A percentile compares a stretch with the other conserved stretches of the same genome.
Evolutionary conservation across 2,329 filamentous ascomycete genomes (phyloP).

Genomic region (Scortechinia acanthostroma): DNA sequence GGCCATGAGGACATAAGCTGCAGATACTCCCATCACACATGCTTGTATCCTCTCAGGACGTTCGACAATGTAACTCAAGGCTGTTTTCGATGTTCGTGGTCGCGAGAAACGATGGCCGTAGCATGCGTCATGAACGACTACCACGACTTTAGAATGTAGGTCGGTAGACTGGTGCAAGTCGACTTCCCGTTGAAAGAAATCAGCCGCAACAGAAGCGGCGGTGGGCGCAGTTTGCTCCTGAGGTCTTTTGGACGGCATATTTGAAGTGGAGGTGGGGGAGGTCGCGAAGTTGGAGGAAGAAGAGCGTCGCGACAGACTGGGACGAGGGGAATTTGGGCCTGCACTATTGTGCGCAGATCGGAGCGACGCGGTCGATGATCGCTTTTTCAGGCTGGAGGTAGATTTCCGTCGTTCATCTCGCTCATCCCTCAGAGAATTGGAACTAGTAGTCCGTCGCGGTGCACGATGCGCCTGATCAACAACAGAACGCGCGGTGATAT

Average conservation of each 20-base stretch:
- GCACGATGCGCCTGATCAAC: constrained; percentile 8
- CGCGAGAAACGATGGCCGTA: constrained; percentile 67
- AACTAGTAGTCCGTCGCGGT: constrained; percentile 20
- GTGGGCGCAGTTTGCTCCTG: constrained; percentile 2
- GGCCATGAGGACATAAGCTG: constrained; percentile 63
- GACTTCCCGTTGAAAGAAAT: constrained; percentile 47
- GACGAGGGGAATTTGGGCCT: constrained; percentile 14
- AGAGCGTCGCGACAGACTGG: constrained; percentile 20
- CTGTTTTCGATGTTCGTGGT: constrained; percentile 48
- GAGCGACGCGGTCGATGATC: constrained; percentile 23
- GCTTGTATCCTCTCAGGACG: constrained; percentile 65
- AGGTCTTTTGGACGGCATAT: background rate
- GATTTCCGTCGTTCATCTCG: constrained; percentile 17
- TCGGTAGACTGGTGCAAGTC: constrained; percentile 29
- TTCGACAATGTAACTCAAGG: constrained; percentile 60
- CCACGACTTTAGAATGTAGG: constrained; percentile 40
- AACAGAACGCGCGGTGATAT: constrained; percentile 6
- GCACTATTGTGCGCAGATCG: constrained; percentile 19
- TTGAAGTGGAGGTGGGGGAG: constrained; percentile 13
- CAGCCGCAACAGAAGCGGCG: constrained; percentile 30
- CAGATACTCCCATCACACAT: constrained; percentile 56
- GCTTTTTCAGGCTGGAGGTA: constrained; percentile 21
- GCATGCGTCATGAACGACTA: constrained; percentile 66
- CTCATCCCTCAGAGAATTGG: constrained; percentile 23
- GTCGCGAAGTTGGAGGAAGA: constrained; percentile 16